Base-by-base conservation (phyloP, 1,284 basidiomycete species). In the Mycena sp. region DNA sequence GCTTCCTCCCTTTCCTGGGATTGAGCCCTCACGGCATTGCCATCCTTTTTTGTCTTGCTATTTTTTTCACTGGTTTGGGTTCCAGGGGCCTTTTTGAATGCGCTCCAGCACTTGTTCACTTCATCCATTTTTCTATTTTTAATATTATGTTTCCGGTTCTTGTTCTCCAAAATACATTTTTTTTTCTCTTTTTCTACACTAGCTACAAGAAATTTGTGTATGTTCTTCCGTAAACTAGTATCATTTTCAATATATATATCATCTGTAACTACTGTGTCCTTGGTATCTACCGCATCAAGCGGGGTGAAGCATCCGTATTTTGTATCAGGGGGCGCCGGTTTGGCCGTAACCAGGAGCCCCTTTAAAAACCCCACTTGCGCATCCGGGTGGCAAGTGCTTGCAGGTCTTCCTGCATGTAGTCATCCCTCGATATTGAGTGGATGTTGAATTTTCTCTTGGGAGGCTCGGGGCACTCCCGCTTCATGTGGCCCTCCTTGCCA, bases 61-160 rank as follows among this genome's bases (percentile, higher is more conserved):
- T 35, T 35, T 35, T 35, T 35, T 9, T 35, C 32, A 35, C 32
- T 38, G 53, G 53, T 56, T 56, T 45, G 43, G 53, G 43, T 46
- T 56, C 53, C 53, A 37, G 53, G 41, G 53, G 53, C 53, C 41
- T 44, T 53, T 43, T 53, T 54, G 52, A 55, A 45, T 45, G 53
- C 21, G 21, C 53, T 55, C 53, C 53, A 55, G 6, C 21, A 12
- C 41, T 44, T 44, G 10, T 54, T 44, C 16, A 2, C 41, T 16
- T 30, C 52, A 30, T 55, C 43, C 41, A 55, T 45, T 9, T 19
- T 30, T 10, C 14, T 3, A 26, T 53, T 45, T 9, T 37, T 25
- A 2, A 55, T 12, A 17, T 55, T 55, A 55, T 19, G 30, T 37
- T 25, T 32, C 19, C 19, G 30, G 19, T 55, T 55, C 53, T 45